Base-by-base conservation (phyloP, 2,329 filamentous ascomycete genomes). In the Neocucurbitaria cava region DNA sequence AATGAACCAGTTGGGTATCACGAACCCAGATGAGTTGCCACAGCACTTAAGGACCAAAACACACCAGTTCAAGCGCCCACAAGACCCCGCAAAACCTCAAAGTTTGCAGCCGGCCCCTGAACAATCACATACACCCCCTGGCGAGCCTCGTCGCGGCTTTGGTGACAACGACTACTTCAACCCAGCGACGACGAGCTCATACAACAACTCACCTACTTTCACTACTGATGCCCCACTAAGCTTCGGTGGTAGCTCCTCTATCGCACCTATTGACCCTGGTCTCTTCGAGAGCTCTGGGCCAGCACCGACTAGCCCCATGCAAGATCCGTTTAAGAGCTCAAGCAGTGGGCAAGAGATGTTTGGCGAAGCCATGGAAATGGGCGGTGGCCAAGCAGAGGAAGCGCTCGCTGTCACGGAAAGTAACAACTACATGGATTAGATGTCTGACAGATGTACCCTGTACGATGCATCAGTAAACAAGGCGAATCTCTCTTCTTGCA, bases 11-110 rank as follows among this genome's bases (percentile, higher is more conserved):
- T 87, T 95, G 57, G 93, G 92, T 2, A 91, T 98, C 11, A 89
- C 93, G 3, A 92, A 96, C 63, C 91, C 92, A 0, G 94, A 98
- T 49, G 91, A 97, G 63, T 82, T 99, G 4, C 95, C 95, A 0
- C 88, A 92, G 57, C 87, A 90, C 62, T 85, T 93, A 58, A 88
- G 91, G 60, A 87, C 90, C 3, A 96, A 96, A 49, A 66, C 61
- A 2, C 72, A 74, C 15, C 66, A 66, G n/a, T 66, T 72, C 55
- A 74, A 75, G 43, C 87, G 90, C 23, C 93, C 87, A 3, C 43
- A 57, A 2, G 82, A 84, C 56, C 59, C 52, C 28, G 56, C 59
- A 3, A 70, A 73, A 33, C 68, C 71, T 1, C 69, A 71, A 46
- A 61, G 64, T 39, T 62, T 76, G 8, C 73, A 74, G 46, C 70